A percentile compares a stretch with the other conserved stretches of the same genome.
phyloP scores from a whole-genome alignment of 2,329 filamentous ascomycete species.

The Fusarium tjaetaba region DNA sequence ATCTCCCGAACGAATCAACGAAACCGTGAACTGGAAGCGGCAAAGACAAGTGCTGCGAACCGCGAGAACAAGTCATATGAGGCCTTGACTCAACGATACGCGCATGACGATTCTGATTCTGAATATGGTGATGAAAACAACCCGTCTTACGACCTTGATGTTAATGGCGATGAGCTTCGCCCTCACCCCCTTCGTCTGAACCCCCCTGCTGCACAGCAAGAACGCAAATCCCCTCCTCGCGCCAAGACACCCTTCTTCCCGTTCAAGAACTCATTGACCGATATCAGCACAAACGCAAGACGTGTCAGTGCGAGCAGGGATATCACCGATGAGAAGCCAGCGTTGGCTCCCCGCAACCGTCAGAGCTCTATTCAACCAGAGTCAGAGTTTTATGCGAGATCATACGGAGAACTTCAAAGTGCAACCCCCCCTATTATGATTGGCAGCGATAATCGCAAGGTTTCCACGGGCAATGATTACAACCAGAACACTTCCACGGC shows the following conservation, averaged over 20 bases:
- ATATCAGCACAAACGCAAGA: conserved; percentile 58
- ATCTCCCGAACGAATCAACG: conserved; percentile 64
- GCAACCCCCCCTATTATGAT: conserved; percentile 65
- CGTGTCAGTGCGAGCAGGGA: conserved; percentile 56
- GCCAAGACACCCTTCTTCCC: conserved; percentile 37
- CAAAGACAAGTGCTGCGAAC: conserved; percentile 47
- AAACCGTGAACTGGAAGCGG: conserved; percentile 55
- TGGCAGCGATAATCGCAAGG: conserved; percentile 61
- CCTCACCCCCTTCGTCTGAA: conserved; percentile 66
- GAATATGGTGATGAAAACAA: conserved; percentile 53
- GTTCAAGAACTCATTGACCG: conserved; percentile 51
- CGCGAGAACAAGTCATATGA: conserved; percentile 56
- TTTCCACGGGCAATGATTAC: conserved; percentile 69
- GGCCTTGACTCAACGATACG: conserved; percentile 57
- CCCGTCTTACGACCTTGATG: conserved; percentile 42
- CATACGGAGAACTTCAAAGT: conserved; percentile 67
- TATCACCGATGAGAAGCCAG: conserved; percentile 54
- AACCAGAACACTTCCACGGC: conserved; percentile 46
- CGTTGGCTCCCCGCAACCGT: conserved; percentile 39
- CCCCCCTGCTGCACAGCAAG: conserved; percentile 47
- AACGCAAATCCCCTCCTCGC: conserved; percentile 25
- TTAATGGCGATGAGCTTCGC: conserved; percentile 46
- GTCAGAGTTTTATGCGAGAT: conserved; percentile 61
- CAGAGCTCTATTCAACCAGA: conserved; percentile 62
- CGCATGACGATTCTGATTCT: conserved; percentile 54